Base-by-base conservation (phyloP, 768 basidiomycete species). In the Cystofilobasidium ferigula region DNA sequence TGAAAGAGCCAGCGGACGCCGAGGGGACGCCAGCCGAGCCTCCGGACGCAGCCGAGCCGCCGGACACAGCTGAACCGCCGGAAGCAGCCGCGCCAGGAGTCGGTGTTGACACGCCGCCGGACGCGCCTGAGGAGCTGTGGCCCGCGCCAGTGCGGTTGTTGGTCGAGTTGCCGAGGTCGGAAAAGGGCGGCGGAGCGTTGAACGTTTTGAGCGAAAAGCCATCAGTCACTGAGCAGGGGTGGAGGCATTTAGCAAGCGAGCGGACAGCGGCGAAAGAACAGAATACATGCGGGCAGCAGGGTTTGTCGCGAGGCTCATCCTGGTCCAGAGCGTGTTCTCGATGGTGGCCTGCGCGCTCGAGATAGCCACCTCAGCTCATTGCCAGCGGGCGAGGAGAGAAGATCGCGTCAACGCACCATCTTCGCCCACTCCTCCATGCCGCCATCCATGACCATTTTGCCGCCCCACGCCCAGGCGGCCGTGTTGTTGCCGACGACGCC, bases 301-400 rank as follows among this genome's bases (percentile, higher is more conserved):
- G 14, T n/a, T 26, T 5, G 16, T 7, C 34, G 48, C 42, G 26
- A 54, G 24, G 53, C 62, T 42, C 62, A 63, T 63, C 35, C 62
- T 35, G 7, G 48, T 53, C 48, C 36, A 35, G 24, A 63, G 51
- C n/a, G 40, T 53, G 51, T 63, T 63, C 53, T 63, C 48, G 10
- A 63, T 54, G 36, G 28, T 35, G 51, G 53, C 24, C 35, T 54
- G 35, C 8, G 13, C 28, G 9, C 24, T 20, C 61, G n/a, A 53
- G 36, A 34, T 24, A n/a, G 45, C 32, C 30, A 36, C 20, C 7
- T 3, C 20, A 18, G 32, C 7, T 3, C 20, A 18, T 22, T 36
- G 14, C 30, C 26, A 47, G 30, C 20, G 13, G 18, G 5, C 18
- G n/a, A 38, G 30, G 2, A 28, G 61, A 12, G 2, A 22, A 53